Evolutionary conservation across 139 green algal genomes (phyloP).

Genomic region (Chlamydomonas asymmetrica): DNA sequence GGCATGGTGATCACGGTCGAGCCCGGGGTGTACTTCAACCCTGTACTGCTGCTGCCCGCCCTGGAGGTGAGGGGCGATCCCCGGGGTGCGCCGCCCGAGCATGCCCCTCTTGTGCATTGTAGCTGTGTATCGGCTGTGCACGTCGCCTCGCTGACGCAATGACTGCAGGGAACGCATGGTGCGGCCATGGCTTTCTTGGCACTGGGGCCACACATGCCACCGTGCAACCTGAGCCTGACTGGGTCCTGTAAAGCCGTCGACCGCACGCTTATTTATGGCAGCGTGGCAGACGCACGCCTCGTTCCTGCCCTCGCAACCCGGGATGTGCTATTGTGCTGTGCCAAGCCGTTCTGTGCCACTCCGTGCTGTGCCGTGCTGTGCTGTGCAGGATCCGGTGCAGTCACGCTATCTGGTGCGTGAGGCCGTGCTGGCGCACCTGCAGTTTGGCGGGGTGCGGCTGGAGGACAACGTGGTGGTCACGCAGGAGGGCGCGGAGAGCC

Average conservation of each 20-base stretch:
- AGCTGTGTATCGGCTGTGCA: too few species aligned
- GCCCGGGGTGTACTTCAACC: constrained; percentile 89
- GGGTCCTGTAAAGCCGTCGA: constrained; percentile 8
- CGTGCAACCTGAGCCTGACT: background rate
- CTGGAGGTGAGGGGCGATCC: constrained; percentile 46
- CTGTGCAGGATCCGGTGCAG: constrained; percentile 40
- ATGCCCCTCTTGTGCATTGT: too few species aligned
- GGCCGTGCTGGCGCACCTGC: constrained; percentile 24
- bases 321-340: background rate
- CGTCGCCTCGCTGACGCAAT: too few species aligned
- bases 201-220: background rate
- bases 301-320: background rate
- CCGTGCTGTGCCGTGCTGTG: constrained; percentile 15
- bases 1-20: constrained; percentile 92
- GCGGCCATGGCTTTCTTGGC: too few species aligned
- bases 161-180: too few species aligned
- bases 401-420: constrained; percentile 34
- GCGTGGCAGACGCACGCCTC: background rate
- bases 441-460: constrained; percentile 62
- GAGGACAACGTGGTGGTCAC: constrained; percentile 92
- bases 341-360: too few species aligned
- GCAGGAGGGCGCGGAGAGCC: constrained; percentile 50
- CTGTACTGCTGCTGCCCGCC: constrained; percentile 60
- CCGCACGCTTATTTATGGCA: too few species aligned
- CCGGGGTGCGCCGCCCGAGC: too few species aligned